Evolutionary conservation across 345 rosid species (phyloP), one percentile per base, ranked within the genome.

Genomic region (Raphanus raphanistrum): DNA sequence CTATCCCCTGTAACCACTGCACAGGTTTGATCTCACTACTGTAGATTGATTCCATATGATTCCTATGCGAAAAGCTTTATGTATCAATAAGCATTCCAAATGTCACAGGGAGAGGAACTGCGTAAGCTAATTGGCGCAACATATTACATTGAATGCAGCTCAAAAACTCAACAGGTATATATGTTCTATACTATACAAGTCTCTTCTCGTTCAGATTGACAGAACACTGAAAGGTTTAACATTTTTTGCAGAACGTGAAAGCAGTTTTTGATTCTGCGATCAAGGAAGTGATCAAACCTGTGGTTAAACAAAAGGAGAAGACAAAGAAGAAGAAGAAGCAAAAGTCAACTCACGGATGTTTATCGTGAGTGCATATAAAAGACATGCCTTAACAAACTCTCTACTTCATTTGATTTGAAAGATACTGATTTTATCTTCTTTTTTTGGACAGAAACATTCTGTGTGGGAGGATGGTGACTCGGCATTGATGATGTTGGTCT

Each of bases 161-260:
- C 98, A 33, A 95, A 92, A 87, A 92, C 99, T 81, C 99, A 91
- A 84, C 99, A 91, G 98, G 99, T 92, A 80, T 92, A 80, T 28
- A 29, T 15, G 66, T 0, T 57, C 1, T 6, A n/a, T 62, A 41
- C 16, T 12, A 63, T 3, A 13, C 71, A 3, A 29, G 1, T 0
- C 73, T 63, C 45, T 64, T 55, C 17, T 29, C 29, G 4, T 63
- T 54, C 31, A 3, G 67, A n/a, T 11, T 8, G 58, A 63, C 29
- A 17, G 41, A 64, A 4, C n/a, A 3, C 0, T 59, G 63, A 33
- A 33, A 57, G 45, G 73, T 43, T 57, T 16, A 33, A 31, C 25
- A 6, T 66, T 16, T 66, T 16, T 73, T 86, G 83, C 86, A 95
- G 99, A 92, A 95, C 80, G 97, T 91, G 76, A 95, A 95, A 85